phyloP scores from a whole-genome alignment of 23 red algal genomes.

The Gracilaria gracilis region DNA sequence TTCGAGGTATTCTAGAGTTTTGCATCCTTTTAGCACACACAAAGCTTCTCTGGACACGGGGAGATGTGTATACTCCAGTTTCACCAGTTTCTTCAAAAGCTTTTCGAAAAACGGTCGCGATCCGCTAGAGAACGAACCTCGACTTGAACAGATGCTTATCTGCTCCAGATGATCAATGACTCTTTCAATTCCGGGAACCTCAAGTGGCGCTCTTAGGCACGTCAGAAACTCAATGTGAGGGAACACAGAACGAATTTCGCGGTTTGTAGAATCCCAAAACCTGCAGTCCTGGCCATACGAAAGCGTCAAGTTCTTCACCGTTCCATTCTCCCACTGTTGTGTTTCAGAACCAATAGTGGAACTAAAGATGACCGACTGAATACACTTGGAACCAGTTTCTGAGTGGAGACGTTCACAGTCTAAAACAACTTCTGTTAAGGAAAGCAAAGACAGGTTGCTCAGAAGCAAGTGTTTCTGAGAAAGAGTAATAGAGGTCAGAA shows the following conservation, averaged over 20 bases:
- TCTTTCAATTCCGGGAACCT: neutral
- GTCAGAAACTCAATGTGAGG: neutral
- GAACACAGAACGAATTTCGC: slow-evolving; percentile 3
- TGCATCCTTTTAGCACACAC: neutral
- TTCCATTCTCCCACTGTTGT: neutral
- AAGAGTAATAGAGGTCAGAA: neutral
- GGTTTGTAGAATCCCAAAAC: slow-evolving; percentile 3
- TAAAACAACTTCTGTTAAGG: neutral
- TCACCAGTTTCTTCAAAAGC: slow-evolving; percentile 14
- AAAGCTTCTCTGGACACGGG: neutral
- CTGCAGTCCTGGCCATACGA: neutral
- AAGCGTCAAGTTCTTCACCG: neutral
- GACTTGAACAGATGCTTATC: neutral
- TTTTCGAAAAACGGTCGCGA: neutral
- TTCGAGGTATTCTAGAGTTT: neutral
- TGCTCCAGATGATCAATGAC: neutral
- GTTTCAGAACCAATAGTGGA: neutral
- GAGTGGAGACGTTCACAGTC: neutral
- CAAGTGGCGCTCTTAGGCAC: neutral
- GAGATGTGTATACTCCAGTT: neutral
- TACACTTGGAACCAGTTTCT: neutral
- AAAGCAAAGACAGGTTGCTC: neutral
- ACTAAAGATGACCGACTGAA: slow-evolving; percentile 13
- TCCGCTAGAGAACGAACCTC: neutral
- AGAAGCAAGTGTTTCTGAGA: neutral